Conservation (phyloP, 805 yeast genomes). For the Suhomyces kilbournensis region DNA sequence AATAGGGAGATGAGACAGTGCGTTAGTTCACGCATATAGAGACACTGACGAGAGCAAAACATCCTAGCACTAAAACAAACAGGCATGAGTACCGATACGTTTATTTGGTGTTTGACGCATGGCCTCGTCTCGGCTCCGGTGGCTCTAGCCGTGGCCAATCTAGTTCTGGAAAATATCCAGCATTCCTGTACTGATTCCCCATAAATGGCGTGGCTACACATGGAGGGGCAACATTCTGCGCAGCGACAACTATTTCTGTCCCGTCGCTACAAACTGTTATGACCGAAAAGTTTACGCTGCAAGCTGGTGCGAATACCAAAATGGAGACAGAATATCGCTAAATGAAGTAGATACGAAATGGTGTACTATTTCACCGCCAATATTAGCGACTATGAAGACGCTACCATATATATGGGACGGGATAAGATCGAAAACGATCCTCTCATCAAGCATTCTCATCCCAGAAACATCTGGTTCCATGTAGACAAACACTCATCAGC, state of each 20-base stretch:
- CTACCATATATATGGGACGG: slow-evolving; percentile 61
- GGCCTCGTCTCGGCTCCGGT: neutral
- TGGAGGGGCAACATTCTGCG: neutral
- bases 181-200: neutral
- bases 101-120: neutral
- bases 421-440: slow-evolving; percentile 66
- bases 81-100: neutral
- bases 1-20: neutral
- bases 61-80: neutral
- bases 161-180: neutral
- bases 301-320: neutral
- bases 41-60: neutral
- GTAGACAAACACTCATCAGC: slow-evolving; percentile 76
- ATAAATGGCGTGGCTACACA: neutral
- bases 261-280: neutral
- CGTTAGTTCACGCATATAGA: neutral
- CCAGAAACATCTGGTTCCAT: slow-evolving; percentile 76
- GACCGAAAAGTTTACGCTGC: neutral
- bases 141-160: neutral
- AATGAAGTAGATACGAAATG: slow-evolving; percentile 16
- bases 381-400: slow-evolving; percentile 12
- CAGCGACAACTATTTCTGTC: neutral
- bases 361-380: slow-evolving; percentile 29
- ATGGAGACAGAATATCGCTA: neutral
- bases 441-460: slow-evolving; percentile 57